A percentile compares a stretch with the other conserved stretches of the same genome.
These are phyloP conservation scores for Pezicula radicicola DNA, from an alignment of 2,329 filamentous ascomycete genomes.

Conservation along the genomic window DNA sequence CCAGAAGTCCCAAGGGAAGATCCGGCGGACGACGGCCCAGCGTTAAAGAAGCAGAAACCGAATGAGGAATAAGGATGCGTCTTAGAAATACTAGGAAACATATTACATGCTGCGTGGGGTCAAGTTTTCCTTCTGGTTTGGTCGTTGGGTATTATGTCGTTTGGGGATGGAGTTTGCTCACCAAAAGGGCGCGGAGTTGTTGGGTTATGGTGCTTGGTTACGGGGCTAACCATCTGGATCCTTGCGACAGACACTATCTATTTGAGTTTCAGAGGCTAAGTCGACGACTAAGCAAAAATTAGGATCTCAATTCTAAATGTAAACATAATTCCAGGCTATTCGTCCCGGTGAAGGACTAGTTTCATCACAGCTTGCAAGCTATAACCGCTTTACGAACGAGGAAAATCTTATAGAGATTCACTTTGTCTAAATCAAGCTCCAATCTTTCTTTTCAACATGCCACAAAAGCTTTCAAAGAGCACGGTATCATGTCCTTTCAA, in stretches of 20 bases:
- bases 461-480: conserved; percentile 84
- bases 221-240: too few relatives aligned
- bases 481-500: conserved; percentile 69
- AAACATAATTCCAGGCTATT: too few relatives aligned
- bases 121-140: too few relatives aligned
- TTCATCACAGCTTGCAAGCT: too few relatives aligned
- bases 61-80: conserved; percentile 6
- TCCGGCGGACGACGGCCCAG: conserved; percentile 27
- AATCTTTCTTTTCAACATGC: conserved; percentile 64
- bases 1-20: conserved; percentile 35
- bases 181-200: too few relatives aligned
- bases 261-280: neutral
- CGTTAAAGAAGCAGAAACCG: conserved; percentile 32
- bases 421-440: conserved; percentile 2
- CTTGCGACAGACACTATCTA: neutral
- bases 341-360: too few relatives aligned
- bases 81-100: neutral
- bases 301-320: too few relatives aligned
- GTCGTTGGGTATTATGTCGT: too few relatives aligned
- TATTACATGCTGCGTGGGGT: neutral
- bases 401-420: too few relatives aligned
- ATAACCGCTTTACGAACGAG: too few relatives aligned
- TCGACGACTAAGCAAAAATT: neutral
- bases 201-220: too few relatives aligned
- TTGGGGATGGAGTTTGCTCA: too few relatives aligned